Percentiles rank a stretch among this genome's conserved stretches.
Conservation (phyloP, 768 basidiomycete species). For the Hemileccinum rubropunctum region DNA sequence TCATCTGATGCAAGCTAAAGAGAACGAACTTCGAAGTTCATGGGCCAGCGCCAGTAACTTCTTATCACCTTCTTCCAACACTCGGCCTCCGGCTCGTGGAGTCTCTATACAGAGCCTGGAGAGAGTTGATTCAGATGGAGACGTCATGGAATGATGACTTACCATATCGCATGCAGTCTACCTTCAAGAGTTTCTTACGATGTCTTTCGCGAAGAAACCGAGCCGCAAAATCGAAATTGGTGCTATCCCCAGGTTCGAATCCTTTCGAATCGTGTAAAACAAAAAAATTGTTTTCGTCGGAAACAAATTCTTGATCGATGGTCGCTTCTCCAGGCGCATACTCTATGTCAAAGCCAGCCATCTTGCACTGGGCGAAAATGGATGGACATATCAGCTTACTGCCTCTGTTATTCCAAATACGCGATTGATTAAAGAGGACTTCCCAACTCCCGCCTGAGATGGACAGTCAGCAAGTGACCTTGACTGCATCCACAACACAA, state of each 20-base stretch:
- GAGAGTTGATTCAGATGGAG: neutral
- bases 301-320: conserved; percentile 6
- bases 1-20: neutral
- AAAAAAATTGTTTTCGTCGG: conserved; percentile 5
- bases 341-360: neutral
- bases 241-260: conserved; percentile 1
- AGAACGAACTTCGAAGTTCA: neutral
- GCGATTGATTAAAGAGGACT: neutral
- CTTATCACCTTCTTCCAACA: conserved; percentile 7
- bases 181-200: neutral
- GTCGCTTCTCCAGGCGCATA: conserved; percentile 2
- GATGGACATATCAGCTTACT: neutral
- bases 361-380: neutral
- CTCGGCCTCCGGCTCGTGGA: conserved; percentile 5
- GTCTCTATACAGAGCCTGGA: conserved; percentile 8
- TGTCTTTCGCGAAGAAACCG: conserved; percentile 2
- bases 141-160: neutral
- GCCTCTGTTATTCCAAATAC: neutral
- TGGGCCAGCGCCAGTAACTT: conserved; percentile 1
- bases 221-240: neutral
- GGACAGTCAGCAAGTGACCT: neutral
- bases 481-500: neutral
- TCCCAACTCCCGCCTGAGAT: neutral
- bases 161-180: conserved; percentile 5
- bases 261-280: conserved; percentile 6